Evolutionary conservation across 352 stramenopile genomes (phyloP).

Genomic region (Phytophthora nicotianae): DNA sequence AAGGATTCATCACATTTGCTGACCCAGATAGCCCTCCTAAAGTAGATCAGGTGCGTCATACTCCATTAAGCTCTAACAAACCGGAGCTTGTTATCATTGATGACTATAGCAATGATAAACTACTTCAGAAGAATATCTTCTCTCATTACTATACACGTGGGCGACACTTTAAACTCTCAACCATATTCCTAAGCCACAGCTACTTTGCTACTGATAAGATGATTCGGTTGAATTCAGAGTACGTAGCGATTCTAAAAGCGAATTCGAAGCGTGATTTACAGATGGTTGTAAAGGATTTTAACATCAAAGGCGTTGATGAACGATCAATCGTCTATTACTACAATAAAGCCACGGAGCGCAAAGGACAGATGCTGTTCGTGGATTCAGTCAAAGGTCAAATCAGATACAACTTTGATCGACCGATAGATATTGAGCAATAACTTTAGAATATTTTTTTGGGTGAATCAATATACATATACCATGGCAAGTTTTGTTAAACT

Average conservation of each 20-base stretch:
- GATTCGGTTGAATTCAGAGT: not conserved
- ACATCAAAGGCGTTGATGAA: not conserved
- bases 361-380: constrained; percentile 19
- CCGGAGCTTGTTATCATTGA: not conserved
- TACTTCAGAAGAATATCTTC: not conserved
- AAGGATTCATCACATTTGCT: not conserved
- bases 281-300: not conserved
- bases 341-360: constrained; percentile 10
- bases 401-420: constrained; percentile 6
- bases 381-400: constrained; percentile 19
- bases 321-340: constrained; percentile 7
- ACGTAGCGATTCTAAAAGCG: not conserved
- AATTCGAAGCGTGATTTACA: not conserved
- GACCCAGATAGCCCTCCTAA: not conserved
- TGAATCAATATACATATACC: not conserved
- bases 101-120: not conserved
- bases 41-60: not conserved
- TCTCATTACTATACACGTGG: not conserved
- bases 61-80: not conserved
- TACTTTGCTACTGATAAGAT: constrained; percentile 1
- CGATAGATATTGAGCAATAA: not conserved
- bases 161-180: not conserved
- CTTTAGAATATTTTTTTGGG: not conserved
- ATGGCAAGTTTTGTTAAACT: not conserved
- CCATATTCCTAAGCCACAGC: not conserved